Conservation (phyloP, 176 grass and related monocot genomes). For the Miscanthus lutarioriparius region DNA sequence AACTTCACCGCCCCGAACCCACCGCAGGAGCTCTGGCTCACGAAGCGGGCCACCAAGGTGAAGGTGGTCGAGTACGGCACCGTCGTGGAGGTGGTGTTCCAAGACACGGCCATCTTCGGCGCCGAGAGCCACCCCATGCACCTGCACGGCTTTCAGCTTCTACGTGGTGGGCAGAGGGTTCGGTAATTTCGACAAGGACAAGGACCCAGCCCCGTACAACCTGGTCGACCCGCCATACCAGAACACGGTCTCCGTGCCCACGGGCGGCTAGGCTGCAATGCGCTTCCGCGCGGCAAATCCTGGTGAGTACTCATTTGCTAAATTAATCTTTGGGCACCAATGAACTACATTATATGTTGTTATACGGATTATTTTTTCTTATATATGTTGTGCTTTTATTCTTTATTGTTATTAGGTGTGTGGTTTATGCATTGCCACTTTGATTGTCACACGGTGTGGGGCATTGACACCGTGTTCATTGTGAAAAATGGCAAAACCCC, state of each 20-base stretch:
- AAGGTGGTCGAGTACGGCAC: conserved; percentile 66
- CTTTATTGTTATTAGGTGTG: conserved; percentile 38
- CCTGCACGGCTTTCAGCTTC: conserved; percentile 40
- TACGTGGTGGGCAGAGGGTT: conserved; percentile 35
- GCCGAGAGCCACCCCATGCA: conserved; percentile 48
- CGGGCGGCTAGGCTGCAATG: conserved; percentile 34
- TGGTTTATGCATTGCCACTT: conserved; percentile 81
- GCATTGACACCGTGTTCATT: conserved; percentile 68
- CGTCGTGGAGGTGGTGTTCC: conserved; percentile 46
- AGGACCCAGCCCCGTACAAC: conserved; percentile 32
- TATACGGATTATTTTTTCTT: neutral
- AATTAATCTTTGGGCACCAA: neutral
- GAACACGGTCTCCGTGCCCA: conserved; percentile 35
- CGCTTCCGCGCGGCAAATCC: conserved; percentile 41
- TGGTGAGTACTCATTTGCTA: conserved; percentile 3
- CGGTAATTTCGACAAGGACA: conserved; percentile 15
- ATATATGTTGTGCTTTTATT: neutral
- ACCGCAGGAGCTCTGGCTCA: neutral
- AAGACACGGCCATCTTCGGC: conserved; percentile 28
- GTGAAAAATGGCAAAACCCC: conserved; percentile 45
- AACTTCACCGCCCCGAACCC: conserved; percentile 32
- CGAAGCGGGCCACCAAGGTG: conserved; percentile 52
- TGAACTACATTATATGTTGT: neutral
- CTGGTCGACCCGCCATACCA: conserved; percentile 39
- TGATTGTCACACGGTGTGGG: conserved; percentile 51